A percentile compares a stretch with the other conserved stretches of the same genome.
Evolutionary conservation across 1,284 basidiomycete species (phyloP).

Genomic region (Inonotus hispidus): DNA sequence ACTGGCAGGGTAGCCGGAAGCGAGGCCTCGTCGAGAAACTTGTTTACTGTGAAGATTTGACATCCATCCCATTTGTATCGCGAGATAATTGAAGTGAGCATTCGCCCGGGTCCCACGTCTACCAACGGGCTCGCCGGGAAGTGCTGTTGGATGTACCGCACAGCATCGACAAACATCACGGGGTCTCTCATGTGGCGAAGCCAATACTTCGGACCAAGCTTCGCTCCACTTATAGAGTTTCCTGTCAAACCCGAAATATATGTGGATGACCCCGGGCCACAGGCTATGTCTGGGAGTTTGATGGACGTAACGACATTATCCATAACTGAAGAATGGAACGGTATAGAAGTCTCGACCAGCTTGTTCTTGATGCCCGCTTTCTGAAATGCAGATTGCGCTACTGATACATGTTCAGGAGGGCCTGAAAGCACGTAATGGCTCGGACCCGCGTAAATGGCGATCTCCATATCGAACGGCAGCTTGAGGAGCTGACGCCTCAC

Average conservation of each 20-base stretch:
- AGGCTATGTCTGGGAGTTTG: not conserved
- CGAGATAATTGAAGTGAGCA: conserved; percentile 1
- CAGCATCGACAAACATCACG: conserved; percentile 6
- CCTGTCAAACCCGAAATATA: conserved; percentile 11
- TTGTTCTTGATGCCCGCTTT: conserved; percentile 1
- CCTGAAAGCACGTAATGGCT: conserved; percentile 13
- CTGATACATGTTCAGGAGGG: not conserved
- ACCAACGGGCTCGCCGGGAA: not conserved
- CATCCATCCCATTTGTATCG: conserved; percentile 12
- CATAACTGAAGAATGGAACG: conserved; percentile 15
- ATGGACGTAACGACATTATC: not conserved
- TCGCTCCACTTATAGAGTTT: not conserved
- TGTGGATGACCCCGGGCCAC: not conserved
- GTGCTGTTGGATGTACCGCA: conserved; percentile 5
- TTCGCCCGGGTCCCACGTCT: conserved; percentile 10
- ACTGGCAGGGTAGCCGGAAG: not conserved
- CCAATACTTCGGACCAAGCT: conserved; percentile 9
- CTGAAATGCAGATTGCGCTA: not conserved
- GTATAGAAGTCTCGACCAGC: conserved; percentile 4
- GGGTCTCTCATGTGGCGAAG: conserved; percentile 15
- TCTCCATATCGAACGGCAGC: conserved; percentile 3
- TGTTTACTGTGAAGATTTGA: not conserved
- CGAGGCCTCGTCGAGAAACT: not conserved
- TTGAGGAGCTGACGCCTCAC: conserved; percentile 1
- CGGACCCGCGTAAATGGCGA: conserved; percentile 12